These are phyloP conservation scores for Salix udensis DNA, from an alignment of 345 rosid species.

Conservation along the genomic window DNA sequence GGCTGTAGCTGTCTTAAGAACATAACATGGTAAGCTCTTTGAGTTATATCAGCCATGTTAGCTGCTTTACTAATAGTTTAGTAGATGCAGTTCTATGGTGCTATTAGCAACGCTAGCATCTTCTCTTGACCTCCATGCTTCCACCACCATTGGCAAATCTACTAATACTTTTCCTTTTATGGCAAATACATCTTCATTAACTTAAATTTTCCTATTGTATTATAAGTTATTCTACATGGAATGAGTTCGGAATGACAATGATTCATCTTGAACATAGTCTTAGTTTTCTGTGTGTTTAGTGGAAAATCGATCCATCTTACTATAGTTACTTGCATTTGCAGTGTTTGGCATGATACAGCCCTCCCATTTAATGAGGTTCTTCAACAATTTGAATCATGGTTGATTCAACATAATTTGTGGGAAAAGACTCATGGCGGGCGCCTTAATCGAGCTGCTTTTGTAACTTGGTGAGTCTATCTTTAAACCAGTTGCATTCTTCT, in stretches of 20 bases:
- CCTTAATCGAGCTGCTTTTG: constrained; percentile 74
- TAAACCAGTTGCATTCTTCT: too few species aligned
- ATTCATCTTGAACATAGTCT: neutral
- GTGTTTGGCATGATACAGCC: constrained; percentile 98
- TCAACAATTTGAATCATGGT: constrained; percentile 81
- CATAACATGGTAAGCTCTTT: neutral
- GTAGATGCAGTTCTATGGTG: neutral
- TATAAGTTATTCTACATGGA: neutral
- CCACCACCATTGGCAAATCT: too few species aligned
- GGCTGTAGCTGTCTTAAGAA: neutral
- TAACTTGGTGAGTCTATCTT: constrained; percentile 63
- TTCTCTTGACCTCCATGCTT: neutral
- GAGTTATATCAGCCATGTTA: neutral
- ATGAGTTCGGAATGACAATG: neutral
- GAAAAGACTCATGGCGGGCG: constrained; percentile 39
- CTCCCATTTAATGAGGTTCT: constrained; percentile 70
- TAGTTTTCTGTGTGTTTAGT: constrained; percentile 2
- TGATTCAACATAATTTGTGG: constrained; percentile 62
- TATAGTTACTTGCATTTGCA: constrained; percentile 27
- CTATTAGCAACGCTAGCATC: neutral
- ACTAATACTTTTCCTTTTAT: too few species aligned
- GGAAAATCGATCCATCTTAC: neutral
- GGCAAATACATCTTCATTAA: too few species aligned
- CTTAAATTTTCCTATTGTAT: neutral
- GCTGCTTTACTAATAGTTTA: neutral